Evolutionary conservation across 1,284 basidiomycete genomes (phyloP), one percentile per base, ranked within the genome.

Genomic region (Sutorius eximius): DNA sequence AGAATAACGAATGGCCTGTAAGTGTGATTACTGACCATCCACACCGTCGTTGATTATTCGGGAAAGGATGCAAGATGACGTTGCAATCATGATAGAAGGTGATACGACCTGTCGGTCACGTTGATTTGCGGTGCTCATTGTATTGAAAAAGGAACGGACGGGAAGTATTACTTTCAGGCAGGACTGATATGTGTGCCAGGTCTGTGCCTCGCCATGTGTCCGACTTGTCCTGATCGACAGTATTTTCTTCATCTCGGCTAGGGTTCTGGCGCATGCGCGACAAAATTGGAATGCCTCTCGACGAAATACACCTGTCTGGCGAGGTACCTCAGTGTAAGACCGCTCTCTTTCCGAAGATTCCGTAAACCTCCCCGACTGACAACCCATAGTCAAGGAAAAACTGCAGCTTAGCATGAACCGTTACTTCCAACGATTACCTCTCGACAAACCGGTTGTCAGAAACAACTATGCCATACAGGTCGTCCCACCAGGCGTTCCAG

Each of bases 71-170:
- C 87, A 89, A 61, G 89, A 92, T 58, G 89, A 92, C 63, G 73
- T 91, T 41, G 87, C 87, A 13, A 65, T 92, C 13, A 87, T 92
- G 87, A 71, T 90, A 30, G 86, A 90, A 78, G 88, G 86, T 78
- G 56, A 48, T 15, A 1, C 1, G 11, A 24, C 30, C 5, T 10
- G 10, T 7, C 4, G 16, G 33, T 20, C 10, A 11, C 49, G 15
- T 27, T 18, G 29, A 30, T 18, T 2, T 27, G n/a, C 20, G 2
- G 1, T 52, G 22, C 56, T 65, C 27, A 59, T 24, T 20, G 5
- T 9, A 13, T 45, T 37, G 27, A 22, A 50, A 24, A 60, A 85
- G 83, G 82, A 37, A 67, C 74, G 16, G 84, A 89, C 59, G 84
- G 86, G 33, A 75, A 76, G 53, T 88, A 89, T 63, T 87, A 89